Evolutionary conservation across 345 rosid genomes (phyloP).

Genomic region (Salix caprea): DNA sequence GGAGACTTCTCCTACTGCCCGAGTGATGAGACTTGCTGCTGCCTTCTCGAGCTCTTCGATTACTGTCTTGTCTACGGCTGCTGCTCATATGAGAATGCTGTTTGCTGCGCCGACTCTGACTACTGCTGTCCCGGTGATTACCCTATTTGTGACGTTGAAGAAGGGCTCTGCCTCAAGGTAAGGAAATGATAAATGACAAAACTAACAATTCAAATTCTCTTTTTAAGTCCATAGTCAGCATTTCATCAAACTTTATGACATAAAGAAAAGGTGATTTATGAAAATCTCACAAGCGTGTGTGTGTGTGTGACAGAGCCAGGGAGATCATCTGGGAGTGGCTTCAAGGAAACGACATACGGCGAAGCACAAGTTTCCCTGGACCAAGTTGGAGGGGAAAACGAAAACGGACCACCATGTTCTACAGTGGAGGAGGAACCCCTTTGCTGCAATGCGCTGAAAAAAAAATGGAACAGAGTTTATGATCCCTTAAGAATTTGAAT

Average conservation of each 20-base stretch:
- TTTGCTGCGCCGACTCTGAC: slow-evolving; percentile 52
- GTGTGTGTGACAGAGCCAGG: slow-evolving; percentile 28
- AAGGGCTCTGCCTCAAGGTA: slow-evolving; percentile 68
- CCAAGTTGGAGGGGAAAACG: slow-evolving; percentile 31
- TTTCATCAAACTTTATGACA: background rate
- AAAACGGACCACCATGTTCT: slow-evolving; percentile 29
- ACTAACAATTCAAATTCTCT: background rate
- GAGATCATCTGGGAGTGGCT: slow-evolving; percentile 49
- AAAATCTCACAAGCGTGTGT: background rate
- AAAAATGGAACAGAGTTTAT: background rate
- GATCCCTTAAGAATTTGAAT: slow-evolving; percentile 2
- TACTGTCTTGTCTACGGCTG: slow-evolving; percentile 56
- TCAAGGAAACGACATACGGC: slow-evolving; percentile 54
- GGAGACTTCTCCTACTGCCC: slow-evolving; percentile 61
- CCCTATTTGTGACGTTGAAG: slow-evolving; percentile 56
- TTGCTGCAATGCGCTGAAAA: slow-evolving; percentile 39
- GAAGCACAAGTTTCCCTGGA: slow-evolving; percentile 61
- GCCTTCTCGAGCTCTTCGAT: slow-evolving; percentile 41
- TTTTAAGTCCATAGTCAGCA: background rate
- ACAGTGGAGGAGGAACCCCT: slow-evolving; percentile 52
- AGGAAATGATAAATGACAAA: background rate
- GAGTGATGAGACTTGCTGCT: slow-evolving; percentile 60
- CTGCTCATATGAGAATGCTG: slow-evolving; percentile 55
- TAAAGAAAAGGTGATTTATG: background rate
- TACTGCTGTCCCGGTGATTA: slow-evolving; percentile 70